These are phyloP conservation scores for Diplotaxis tenuifolia DNA, from an alignment of 345 rosid genomes.

Conservation along the genomic window DNA sequence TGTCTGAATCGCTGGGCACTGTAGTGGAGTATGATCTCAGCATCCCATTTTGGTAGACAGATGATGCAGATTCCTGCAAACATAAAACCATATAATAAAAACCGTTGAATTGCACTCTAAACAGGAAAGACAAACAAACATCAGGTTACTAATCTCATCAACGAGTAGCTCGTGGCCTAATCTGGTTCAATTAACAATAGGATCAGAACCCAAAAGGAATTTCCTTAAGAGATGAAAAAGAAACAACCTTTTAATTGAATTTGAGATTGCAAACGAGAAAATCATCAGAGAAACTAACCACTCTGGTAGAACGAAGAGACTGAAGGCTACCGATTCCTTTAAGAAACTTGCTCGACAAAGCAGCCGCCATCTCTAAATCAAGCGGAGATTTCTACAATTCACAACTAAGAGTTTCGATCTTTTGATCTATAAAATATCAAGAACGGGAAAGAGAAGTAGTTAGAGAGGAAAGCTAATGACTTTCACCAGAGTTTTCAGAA, in stretches of 20 bases:
- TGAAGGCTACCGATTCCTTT: slow-evolving; percentile 49
- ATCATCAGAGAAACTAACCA: slow-evolving; percentile 40
- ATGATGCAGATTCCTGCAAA: slow-evolving; percentile 49
- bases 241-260: neutral
- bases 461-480: neutral
- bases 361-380: slow-evolving; percentile 51
- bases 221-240: neutral
- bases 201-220: neutral
- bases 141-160: neutral
- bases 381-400: neutral
- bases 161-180: neutral
- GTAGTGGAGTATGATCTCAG: slow-evolving; percentile 49
- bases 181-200: neutral
- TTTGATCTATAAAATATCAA: neutral
- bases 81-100: slow-evolving; percentile 4
- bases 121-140: neutral
- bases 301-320: slow-evolving; percentile 44
- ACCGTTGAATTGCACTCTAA: neutral
- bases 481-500: neutral
- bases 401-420: neutral
- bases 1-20: slow-evolving; percentile 72
- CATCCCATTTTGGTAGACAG: slow-evolving; percentile 42
- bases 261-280: neutral
- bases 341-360: slow-evolving; percentile 53
- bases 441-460: neutral